These are phyloP conservation scores for Saccharomyces hybrid DNA, from an alignment of 1,139 yeast species.

Conservation along the genomic window DNA sequence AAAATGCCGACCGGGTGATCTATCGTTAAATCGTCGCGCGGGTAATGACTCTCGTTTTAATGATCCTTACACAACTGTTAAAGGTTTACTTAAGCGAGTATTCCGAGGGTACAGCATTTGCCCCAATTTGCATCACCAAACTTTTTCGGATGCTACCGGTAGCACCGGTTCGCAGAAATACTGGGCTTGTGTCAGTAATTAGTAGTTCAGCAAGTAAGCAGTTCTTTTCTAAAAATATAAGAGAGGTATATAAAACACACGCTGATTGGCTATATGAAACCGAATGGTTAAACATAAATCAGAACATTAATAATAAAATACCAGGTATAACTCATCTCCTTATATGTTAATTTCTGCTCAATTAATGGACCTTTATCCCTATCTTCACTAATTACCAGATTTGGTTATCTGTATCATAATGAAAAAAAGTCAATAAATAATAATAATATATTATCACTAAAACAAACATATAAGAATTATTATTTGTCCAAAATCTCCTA, in stretches of 20 bases:
- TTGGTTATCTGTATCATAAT: no score
- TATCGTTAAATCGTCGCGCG: no score
- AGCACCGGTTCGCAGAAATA: neutral
- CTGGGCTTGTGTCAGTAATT: neutral
- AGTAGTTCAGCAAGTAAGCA: neutral
- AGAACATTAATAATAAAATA: neutral
- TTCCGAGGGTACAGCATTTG: neutral
- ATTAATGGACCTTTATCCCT: neutral
- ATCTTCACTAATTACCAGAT: no score
- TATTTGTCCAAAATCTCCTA: neutral
- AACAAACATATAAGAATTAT: neutral
- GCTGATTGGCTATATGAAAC: neutral
- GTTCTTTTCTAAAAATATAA: neutral
- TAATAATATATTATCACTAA: neutral
- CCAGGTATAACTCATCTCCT: neutral
- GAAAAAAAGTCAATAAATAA: neutral
- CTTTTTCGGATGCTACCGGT: neutral
- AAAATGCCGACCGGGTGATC: no score
- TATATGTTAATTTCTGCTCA: neutral
- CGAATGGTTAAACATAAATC: neutral
- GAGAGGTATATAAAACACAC: neutral
- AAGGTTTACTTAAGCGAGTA: neutral
- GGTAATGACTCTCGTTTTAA: neutral
- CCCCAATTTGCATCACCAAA: neutral
- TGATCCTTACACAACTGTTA: neutral